Conservation (phyloP, 1,139 yeast species). For the Meyerozyma elateridarum region DNA sequence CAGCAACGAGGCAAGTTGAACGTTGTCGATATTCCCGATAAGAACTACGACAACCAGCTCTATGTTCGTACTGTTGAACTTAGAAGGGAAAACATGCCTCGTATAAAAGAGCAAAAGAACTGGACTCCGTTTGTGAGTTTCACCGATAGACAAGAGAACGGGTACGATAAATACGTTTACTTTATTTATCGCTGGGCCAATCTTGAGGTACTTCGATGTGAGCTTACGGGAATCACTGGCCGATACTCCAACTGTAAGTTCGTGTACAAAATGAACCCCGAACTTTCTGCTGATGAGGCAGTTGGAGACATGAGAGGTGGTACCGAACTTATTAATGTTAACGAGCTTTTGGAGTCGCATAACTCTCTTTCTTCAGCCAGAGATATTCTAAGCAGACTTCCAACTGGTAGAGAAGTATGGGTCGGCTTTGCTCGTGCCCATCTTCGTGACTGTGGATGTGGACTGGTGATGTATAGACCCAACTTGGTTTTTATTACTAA, state of each 20-base stretch:
- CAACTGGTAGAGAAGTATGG: constrained; percentile 22
- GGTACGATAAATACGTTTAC: constrained; percentile 18
- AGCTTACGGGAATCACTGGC: constrained; percentile 8
- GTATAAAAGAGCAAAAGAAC: constrained; percentile 18
- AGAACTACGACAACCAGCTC: background rate
- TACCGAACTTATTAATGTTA: constrained; percentile 1
- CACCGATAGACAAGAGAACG: constrained; percentile 11
- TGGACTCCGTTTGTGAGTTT: constrained; percentile 28
- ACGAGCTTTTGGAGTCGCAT: background rate
- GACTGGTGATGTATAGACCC: constrained; percentile 22
- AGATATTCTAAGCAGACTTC: no score
- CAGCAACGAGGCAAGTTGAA: constrained; percentile 4
- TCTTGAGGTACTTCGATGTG: constrained; percentile 24
- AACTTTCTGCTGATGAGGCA: background rate
- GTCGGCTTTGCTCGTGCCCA: constrained; percentile 25
- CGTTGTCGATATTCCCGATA: background rate
- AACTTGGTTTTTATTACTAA: constrained; percentile 20
- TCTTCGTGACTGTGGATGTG: constrained; percentile 23
- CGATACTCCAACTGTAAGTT: constrained; percentile 1
- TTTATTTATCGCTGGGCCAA: constrained; percentile 28
- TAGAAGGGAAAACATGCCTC: constrained; percentile 4
- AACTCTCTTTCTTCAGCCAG: background rate
- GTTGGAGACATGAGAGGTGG: constrained; percentile 5
- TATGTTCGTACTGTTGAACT: constrained; percentile 2
- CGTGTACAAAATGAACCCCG: constrained; percentile 1